A percentile compares a stretch with the other conserved stretches of the same genome.
Evolutionary conservation across 352 stramenopile genomes (phyloP).

Genomic region (Phytophthora ohioensis): DNA sequence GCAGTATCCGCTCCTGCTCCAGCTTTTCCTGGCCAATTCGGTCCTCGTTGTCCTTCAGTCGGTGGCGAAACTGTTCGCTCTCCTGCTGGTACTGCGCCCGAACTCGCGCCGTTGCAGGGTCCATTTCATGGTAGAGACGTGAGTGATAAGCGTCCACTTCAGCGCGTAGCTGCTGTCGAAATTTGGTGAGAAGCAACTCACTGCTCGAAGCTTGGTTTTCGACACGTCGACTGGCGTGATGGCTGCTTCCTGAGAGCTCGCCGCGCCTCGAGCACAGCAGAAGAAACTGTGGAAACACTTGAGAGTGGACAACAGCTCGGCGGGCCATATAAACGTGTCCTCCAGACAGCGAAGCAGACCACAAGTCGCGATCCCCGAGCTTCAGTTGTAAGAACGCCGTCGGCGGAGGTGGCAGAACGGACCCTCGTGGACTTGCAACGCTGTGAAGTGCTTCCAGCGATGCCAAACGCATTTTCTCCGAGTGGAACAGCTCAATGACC

Average conservation of each 20-base stretch:
- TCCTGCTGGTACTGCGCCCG: slow-evolving; percentile 38
- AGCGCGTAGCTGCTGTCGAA: slow-evolving; percentile 34
- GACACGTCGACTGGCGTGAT: neutral
- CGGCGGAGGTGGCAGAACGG: slow-evolving; percentile 37
- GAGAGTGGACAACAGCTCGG: slow-evolving; percentile 18
- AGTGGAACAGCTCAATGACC: slow-evolving; percentile 45
- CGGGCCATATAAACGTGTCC: slow-evolving; percentile 51
- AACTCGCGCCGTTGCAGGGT: slow-evolving; percentile 42
- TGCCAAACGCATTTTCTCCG: slow-evolving; percentile 21
- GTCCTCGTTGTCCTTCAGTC: slow-evolving; percentile 30
- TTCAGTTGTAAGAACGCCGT: slow-evolving; percentile 49
- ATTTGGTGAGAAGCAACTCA: slow-evolving; percentile 27
- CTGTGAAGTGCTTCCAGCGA: slow-evolving; percentile 37
- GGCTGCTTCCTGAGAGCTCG: neutral
- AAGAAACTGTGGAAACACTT: slow-evolving; percentile 50
- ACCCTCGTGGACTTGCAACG: slow-evolving; percentile 34
- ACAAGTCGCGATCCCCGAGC: slow-evolving; percentile 20
- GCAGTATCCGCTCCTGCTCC: slow-evolving; percentile 46
- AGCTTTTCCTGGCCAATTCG: slow-evolving; percentile 47
- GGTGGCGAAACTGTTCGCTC: slow-evolving; percentile 29
- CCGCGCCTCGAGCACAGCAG: slow-evolving; percentile 42
- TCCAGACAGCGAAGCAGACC: slow-evolving; percentile 14
- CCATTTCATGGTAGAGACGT: slow-evolving; percentile 46
- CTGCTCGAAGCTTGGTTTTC: slow-evolving; percentile 13
- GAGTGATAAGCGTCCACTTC: slow-evolving; percentile 47